Base-by-base conservation (phyloP, 805 yeast species). In the Zygosaccharomyces rouxii region DNA sequence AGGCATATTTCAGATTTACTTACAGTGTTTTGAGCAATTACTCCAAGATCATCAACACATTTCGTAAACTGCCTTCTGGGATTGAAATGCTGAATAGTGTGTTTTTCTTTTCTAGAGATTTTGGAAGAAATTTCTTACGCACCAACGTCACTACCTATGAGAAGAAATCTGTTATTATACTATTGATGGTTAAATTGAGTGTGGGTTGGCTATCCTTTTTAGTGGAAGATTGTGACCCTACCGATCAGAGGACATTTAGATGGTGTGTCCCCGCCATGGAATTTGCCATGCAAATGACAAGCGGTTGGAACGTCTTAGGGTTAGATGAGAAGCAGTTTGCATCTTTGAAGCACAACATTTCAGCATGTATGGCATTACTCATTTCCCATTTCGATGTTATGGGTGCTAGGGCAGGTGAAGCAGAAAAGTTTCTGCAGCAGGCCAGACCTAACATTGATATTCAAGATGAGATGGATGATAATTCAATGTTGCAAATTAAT, bases 241-340 rank as follows among this genome's bases (percentile, higher is more conserved):
- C 95, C 0, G 97, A 92, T 56, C 78, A 85, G 47, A 86, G 83
- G 58, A 92, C 98, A 0, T 94, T 94, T 62, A 75, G 95, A 58
- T 94, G 97, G 97, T 89, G 97, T 67, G 98, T 94, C 21, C 76
- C 87, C 11, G 98, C 99, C 0, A 74, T 94, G 57, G 99, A 94
- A 62, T 92, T 89, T 74, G 95, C 96, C 0, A 89, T 89, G 96
- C 89, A 85, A 56, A 83, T 92, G 79, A 89, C 97, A 0, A 77
- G 84, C 44, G 97, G 97, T 1, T 86, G 86, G 62, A 90, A 92
- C 60, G 89, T 94, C 35, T 70, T 92, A 45, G 85, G 90, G 0
- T 72, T 94, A 48, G 81, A 79, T 49, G 86, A 87, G 53, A 86
- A 80, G 22, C 89, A 88, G 59, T 94, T 90, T 62, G 70, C 77